Base-by-base conservation (phyloP, 2,329 filamentous ascomycete species). In the Arthrinium puccinioides region DNA sequence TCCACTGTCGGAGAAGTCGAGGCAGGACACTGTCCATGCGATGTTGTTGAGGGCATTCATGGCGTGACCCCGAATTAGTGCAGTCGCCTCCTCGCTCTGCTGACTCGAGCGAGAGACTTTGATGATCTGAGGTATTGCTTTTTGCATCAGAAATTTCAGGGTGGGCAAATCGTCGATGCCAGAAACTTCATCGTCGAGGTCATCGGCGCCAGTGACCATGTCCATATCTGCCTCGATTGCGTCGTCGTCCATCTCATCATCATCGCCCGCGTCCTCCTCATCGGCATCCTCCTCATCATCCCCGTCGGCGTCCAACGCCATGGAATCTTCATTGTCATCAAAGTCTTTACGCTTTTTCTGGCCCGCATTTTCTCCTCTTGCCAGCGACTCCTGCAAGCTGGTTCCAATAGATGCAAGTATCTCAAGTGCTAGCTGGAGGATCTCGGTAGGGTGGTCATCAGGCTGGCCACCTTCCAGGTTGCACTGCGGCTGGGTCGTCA, bases 1-100 rank as follows among this genome's bases (percentile, higher is more conserved):
- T 36, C 67, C 64, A n/a, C 61, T 59, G 21, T 73, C 67, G 18
- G 67, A 62, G 49, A 79, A 78, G 55, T 80, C 76, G 46, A 79
- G 62, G 48, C 72, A 71, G 8, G 75, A 78, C 27, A 81, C 63
- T 9, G 78, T 79, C 78, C 80, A 84, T 37, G 79, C 67, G 37
- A 83, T 73, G 57, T 84, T 84, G 63, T 76, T 82, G 41, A 84
- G 65, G 13, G 76, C 70, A 3, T 74, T 72, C 18, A 84, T 59
- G 14, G 79, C 72, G 45, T 72, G 67, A 15, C 57, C 56, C 44
- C 74, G 74, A 27, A 81, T 59, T 6, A 62, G 52, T 10, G 66
- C 37, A 6, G 50, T 53, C 13, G 60, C 51, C 21, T 67, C 63
- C 15, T 68, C 64, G 37, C 61, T 59, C 9, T 54, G 50, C 9